Evolutionary conservation across 768 basidiomycete genomes (phyloP), one percentile per base, ranked within the genome.

Genomic region (Neoboletus subvelutipes): DNA sequence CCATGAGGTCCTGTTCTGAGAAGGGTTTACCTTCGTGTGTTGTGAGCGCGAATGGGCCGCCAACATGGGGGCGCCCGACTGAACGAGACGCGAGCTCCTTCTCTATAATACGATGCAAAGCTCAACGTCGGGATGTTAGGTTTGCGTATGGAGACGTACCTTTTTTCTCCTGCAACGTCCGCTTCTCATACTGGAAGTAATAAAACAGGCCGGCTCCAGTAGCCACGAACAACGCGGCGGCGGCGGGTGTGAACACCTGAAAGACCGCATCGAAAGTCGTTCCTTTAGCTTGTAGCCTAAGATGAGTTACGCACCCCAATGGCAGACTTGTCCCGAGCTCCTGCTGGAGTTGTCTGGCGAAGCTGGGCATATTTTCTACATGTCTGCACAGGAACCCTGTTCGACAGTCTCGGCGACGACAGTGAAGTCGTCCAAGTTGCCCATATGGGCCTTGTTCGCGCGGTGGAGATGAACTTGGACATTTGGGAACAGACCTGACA

Each of bases 171-270:
- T 82, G 76, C 26, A 96, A 71, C 61, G 87, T 83, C 40, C 78
- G 78, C 76, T 98, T 98, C 73, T 98, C 94, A 54, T 84, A 77
- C 51, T 85, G 81, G 75, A 99, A 98, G 76, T 98, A 98, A 63
- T 82, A 86, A 67, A 85, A 91, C 18, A 99, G 77, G 3, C 87
- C 94, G 12, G 81, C 75, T 1, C 94, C 94, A 8, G 92, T 87
- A 2, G 81, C 75, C n/a, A 96, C 72, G 71, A 99, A 97, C 22
- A 98, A 66, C 0, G 79, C 85, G 0, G 92, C 95, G 1, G 94
- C 86, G 51, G 78, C 80, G 28, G 93, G 94, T 3, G 93, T 94
- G 70, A 98, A 97, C n/a, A 92, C 90, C 95, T 98, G 63, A 18
- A 40, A 57, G 40, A 20, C 11, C 24, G 33, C 28, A 41, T 22